A percentile compares a stretch with the other conserved stretches of the same genome.
These are phyloP conservation scores for Neonectria coccinea DNA, from an alignment of 2,329 filamentous ascomycete species.

Conservation along the genomic window DNA sequence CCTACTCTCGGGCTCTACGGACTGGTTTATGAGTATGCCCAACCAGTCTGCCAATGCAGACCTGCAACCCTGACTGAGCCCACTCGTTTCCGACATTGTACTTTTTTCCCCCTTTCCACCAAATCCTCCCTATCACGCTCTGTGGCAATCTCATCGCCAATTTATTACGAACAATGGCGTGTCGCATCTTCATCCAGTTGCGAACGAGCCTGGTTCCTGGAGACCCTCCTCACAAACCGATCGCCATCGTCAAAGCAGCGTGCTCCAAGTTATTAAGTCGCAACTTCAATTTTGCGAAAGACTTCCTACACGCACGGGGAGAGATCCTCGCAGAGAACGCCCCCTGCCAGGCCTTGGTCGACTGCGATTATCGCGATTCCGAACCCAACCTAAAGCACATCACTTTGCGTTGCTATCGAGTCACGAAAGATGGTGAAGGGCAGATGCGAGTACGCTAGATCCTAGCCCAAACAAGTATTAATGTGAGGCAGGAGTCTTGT, in stretches of 20 bases:
- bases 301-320: background rate
- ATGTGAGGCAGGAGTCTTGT: background rate
- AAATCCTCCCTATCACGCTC: background rate
- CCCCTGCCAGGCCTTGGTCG: background rate
- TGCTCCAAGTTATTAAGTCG: background rate
- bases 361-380: background rate
- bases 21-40: too few species aligned
- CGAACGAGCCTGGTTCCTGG: background rate
- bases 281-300: background rate
- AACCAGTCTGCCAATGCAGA: too few species aligned
- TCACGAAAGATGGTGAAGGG: background rate
- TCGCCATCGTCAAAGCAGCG: background rate
- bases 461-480: background rate
- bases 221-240: background rate
- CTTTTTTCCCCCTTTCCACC: background rate
- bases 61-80: background rate
- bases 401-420: background rate
- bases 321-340: background rate
- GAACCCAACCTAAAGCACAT: background rate
- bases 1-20: too few species aligned
- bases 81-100: background rate
- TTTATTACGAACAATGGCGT: background rate
- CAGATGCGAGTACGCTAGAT: background rate
- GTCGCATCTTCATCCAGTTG: background rate
- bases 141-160: background rate